Conservation (phyloP, 306 rosid species). For the Begonia fuchsioides region DNA sequence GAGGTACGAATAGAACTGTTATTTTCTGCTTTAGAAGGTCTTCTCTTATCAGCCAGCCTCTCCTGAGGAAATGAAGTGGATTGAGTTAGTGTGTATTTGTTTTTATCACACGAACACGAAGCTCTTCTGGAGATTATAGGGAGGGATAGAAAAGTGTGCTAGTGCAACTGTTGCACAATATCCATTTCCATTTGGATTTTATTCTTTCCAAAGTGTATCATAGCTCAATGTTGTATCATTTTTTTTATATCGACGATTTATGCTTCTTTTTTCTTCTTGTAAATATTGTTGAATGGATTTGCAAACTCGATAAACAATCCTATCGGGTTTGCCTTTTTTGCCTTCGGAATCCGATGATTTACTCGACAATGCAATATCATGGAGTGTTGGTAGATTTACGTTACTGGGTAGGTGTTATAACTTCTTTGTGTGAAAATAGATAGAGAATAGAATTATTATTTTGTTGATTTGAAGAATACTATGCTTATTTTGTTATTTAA, state of each 20-base stretch:
- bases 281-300: slow-evolving; percentile 1
- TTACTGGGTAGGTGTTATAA: no score
- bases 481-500: no score
- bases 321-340: no score
- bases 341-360: no score
- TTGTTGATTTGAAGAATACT: no score
- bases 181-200: background rate
- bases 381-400: no score
- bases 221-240: slow-evolving; percentile 10
- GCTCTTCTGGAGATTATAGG: slow-evolving; percentile 18
- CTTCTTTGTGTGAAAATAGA: no score
- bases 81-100: slow-evolving; percentile 11
- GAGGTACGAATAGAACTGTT: slow-evolving; percentile 5
- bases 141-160: no score
- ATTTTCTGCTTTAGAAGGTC: slow-evolving; percentile 9
- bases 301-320: no score
- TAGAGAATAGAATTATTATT: no score
- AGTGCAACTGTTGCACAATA: background rate
- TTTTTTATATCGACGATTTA: no score
- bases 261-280: background rate
- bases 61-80: slow-evolving; percentile 17
- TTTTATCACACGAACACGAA: slow-evolving; percentile 16
- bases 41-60: slow-evolving; percentile 14
- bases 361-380: no score
- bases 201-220: slow-evolving; percentile 25